phyloP scores from a whole-genome alignment of 768 basidiomycete genomes.

The Boletus patriciae region DNA sequence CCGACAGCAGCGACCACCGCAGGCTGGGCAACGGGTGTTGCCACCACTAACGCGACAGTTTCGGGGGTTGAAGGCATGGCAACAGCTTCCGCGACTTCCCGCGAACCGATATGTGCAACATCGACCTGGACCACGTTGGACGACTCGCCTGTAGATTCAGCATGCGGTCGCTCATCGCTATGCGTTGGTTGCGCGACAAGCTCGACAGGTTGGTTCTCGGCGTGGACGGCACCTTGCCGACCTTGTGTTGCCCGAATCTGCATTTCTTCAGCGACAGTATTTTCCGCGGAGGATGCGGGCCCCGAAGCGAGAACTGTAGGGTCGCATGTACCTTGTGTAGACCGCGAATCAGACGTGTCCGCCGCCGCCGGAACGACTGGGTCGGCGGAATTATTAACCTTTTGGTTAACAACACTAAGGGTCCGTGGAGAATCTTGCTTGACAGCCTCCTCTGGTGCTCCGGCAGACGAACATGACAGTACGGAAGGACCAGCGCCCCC shows the following conservation, averaged over 20 bases:
- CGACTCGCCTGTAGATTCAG: not conserved
- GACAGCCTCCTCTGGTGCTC: constrained; percentile 7
- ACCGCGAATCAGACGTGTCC: not conserved
- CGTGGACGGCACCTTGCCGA: not conserved
- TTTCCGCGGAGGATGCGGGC: not conserved
- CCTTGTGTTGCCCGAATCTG: not conserved
- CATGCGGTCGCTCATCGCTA: not conserved
- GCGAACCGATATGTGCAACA: constrained; percentile 1
- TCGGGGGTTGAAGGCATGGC: not conserved
- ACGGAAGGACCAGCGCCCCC: not conserved
- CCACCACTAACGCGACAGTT: not conserved
- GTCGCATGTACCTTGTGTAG: not conserved
- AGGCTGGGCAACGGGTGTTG: not conserved
- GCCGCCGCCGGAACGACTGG: not conserved
- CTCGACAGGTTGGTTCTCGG: not conserved
- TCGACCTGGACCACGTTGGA: constrained; percentile 2
- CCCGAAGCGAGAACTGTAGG: not conserved
- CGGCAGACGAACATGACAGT: not conserved
- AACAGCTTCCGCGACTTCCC: constrained; percentile 3
- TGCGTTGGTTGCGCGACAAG: not conserved
- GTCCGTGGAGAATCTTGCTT: constrained; percentile 2
- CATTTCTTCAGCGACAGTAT: not conserved
- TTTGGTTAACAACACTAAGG: not conserved
- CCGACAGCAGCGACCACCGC: not conserved
- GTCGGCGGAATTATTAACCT: not conserved